Evolutionary conservation across 345 rosid species (phyloP).

Genomic region (Gynandropsis gynandra): DNA sequence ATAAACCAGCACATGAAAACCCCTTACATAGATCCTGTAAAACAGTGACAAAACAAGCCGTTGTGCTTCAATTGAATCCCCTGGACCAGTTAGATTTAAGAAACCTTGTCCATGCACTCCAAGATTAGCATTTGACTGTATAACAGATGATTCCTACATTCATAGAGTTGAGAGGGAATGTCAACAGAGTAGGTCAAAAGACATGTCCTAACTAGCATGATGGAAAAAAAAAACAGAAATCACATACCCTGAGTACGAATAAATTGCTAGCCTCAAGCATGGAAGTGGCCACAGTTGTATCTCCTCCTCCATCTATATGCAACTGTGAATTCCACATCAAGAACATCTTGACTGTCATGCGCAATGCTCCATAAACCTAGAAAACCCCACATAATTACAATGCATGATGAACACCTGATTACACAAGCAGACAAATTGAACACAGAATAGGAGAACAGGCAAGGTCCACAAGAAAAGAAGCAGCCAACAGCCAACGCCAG

Average conservation of each 20-base stretch:
- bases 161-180: conserved; percentile 9
- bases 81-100: conserved; percentile 86
- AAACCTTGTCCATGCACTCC: conserved; percentile 98
- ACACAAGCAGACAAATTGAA: conserved; percentile 7
- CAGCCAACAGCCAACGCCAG: too few relatives aligned
- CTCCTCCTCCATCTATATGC: conserved; percentile 89
- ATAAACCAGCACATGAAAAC: conserved; percentile 4
- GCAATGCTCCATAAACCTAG: conserved; percentile 96
- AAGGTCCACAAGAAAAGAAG: conserved; percentile 12
- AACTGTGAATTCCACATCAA: conserved; percentile 97
- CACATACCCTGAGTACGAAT: conserved; percentile 79
- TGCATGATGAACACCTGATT: conserved; percentile 11
- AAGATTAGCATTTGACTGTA: conserved; percentile 90
- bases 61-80: conserved; percentile 88
- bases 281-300: conserved; percentile 69
- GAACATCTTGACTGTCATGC: conserved; percentile 97
- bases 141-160: conserved; percentile 79
- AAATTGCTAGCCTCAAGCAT: conserved; percentile 91
- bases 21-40: conserved; percentile 83
- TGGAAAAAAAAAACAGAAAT: conserved; percentile 19
- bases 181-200: conserved; percentile 3
- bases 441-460: conserved; percentile 1
- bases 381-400: conserved; percentile 5
- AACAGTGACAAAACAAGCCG: conserved; percentile 88
- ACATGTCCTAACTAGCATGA: conserved; percentile 18